These are phyloP conservation scores for Mucor mucedo DNA, from an alignment of 371 early-diverging fungal species.

Conservation along the genomic window DNA sequence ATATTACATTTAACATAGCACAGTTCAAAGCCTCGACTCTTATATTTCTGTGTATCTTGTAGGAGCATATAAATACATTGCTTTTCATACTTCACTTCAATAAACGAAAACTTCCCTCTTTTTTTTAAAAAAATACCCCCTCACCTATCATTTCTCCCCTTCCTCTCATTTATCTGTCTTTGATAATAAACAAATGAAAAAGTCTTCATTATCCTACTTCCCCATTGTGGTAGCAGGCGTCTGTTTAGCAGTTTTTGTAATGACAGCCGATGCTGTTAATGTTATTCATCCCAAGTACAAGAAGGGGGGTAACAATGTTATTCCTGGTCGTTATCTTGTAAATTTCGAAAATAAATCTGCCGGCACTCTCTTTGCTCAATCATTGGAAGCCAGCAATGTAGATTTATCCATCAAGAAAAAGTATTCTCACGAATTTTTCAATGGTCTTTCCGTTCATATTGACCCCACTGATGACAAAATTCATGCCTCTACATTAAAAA, in stretches of 20 bases:
- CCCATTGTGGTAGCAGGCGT: slow-evolving; percentile 36
- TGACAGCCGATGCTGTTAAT: slow-evolving; percentile 27
- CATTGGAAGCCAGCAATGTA: slow-evolving; percentile 32
- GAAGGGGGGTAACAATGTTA: slow-evolving; percentile 3
- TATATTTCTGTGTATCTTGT: neutral
- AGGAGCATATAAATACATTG: neutral
- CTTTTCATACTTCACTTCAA: neutral
- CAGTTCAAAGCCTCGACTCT: neutral
- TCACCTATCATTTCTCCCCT: neutral
- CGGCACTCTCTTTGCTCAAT: slow-evolving; percentile 5
- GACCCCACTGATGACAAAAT: slow-evolving; percentile 19
- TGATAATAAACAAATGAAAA: slow-evolving; percentile 21
- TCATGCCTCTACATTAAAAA: slow-evolving; percentile 20
- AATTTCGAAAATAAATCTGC: slow-evolving; percentile 20
- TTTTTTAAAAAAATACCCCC: neutral
- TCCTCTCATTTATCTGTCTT: neutral
- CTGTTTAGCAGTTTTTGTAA: slow-evolving; percentile 30
- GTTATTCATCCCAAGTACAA: slow-evolving; percentile 33
- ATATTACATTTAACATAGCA: no score
- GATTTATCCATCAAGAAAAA: slow-evolving; percentile 28
- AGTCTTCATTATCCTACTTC: slow-evolving; percentile 24
- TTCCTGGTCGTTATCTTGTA: slow-evolving; percentile 45
- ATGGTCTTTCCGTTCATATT: slow-evolving; percentile 39
- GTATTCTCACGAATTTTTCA: slow-evolving; percentile 40
- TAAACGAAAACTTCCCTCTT: neutral